Evolutionary conservation across 164 flowering plant species (phyloP), one percentile per base, ranked within the genome.

Genomic region (grape (Vitis vinifera)): DNA sequence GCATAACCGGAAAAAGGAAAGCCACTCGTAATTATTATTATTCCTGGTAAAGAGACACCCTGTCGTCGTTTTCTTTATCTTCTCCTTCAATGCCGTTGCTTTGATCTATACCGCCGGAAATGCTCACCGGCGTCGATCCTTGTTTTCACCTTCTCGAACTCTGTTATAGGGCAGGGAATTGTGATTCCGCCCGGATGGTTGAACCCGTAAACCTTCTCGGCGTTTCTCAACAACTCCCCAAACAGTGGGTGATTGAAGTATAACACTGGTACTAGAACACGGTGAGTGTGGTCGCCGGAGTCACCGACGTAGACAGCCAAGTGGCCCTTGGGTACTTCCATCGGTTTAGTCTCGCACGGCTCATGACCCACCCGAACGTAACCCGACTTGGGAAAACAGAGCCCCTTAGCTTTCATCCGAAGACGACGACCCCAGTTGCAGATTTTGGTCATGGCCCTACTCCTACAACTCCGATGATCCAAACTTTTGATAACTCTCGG

Each of bases 201-300:
- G 71, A 71, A 87, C 76, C 92, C 92, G 76, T 79, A 80, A 17
- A 71, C 80, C 73, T 66, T 68, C 81, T 88, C 92, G 17, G 90
- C 83, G 44, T 84, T 83, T 66, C 70, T 77, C 83, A 88, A 70
- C 77, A 88, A 66, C 71, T 79, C 83, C 48, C 74, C 86, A 59
- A 89, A 89, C 72, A 87, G 65, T 0, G 93, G 93, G 67, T 89
- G 93, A 63, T 87, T 89, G 73, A 85, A 79, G 71, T 82, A 82
- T 1, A 81, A 63, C 44, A 86, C 87, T 27, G 93, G 93, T 62
- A 89, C 89, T 60, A 87, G 23, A 10, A 81, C 77, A 66, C 88
- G 62, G 56, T 62, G 70, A 51, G 66, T 29, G 14, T 79, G 85
- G 13, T 53, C 79, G 12, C 75, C 83, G 47, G 73, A 51, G 23